Percentiles rank a stretch among this genome's conserved stretches.
Evolutionary conservation across 2,329 filamentous ascomycete genomes (phyloP).

Genomic region (Trichophyton equinum): DNA sequence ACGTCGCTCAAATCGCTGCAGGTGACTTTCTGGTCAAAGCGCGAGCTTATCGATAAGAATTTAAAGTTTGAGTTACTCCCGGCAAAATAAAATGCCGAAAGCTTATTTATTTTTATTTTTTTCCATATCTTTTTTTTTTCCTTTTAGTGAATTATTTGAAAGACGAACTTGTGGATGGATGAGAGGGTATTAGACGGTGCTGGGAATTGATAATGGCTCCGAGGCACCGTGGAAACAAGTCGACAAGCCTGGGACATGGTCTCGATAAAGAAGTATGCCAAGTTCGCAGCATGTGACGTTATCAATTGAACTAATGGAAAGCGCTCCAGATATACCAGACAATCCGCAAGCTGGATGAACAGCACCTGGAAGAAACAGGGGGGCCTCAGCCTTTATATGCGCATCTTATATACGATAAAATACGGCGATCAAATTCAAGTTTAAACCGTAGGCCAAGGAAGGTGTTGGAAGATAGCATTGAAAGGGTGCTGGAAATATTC

Average conservation of each 20-base stretch:
- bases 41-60: background rate
- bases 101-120: background rate
- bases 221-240: slow-evolving; percentile 30
- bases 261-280: slow-evolving; percentile 49
- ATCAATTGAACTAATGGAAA: slow-evolving; percentile 5
- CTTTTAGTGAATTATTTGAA: background rate
- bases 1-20: background rate
- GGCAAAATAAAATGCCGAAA: background rate
- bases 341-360: slow-evolving; percentile 62
- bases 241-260: slow-evolving; percentile 39
- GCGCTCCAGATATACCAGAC: slow-evolving; percentile 55
- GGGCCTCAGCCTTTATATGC: slow-evolving; percentile 42
- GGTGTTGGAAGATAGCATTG: slow-evolving; percentile 71
- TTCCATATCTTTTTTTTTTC: background rate
- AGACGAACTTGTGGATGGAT: background rate
- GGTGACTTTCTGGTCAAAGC: too few species aligned
- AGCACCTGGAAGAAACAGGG: slow-evolving; percentile 42
- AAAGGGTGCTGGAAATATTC: slow-evolving; percentile 63
- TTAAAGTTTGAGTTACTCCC: background rate
- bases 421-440: slow-evolving; percentile 77
- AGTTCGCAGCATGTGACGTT: background rate
- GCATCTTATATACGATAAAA: slow-evolving; percentile 58
- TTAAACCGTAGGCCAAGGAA: slow-evolving; percentile 72
- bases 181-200: background rate
- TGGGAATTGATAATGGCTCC: slow-evolving; percentile 23